phyloP scores from a whole-genome alignment of 257 asterid species.

The Osmanthus fragrans region DNA sequence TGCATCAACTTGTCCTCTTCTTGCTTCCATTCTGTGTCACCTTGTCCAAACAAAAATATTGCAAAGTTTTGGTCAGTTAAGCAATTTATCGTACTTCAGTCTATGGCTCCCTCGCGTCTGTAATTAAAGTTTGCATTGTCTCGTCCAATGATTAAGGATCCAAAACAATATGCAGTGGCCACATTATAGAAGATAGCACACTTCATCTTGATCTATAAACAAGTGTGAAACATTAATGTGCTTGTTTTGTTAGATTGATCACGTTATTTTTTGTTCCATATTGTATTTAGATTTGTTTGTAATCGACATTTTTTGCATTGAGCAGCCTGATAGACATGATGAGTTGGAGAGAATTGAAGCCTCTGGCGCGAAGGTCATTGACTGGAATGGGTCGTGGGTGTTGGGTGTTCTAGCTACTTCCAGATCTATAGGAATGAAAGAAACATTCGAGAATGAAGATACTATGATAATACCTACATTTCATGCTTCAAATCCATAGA shows the following conservation, averaged over 20 bases:
- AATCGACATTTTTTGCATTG: background rate
- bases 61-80: too few relatives aligned
- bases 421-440: conserved; percentile 63
- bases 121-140: too few relatives aligned
- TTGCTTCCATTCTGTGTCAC: too few relatives aligned
- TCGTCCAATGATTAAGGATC: too few relatives aligned
- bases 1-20: too few relatives aligned
- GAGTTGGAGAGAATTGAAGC: conserved; percentile 18
- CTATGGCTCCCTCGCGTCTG: too few relatives aligned
- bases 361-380: conserved; percentile 63
- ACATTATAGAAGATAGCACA: too few relatives aligned
- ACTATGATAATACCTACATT: background rate
- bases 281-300: background rate
- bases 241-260: background rate
- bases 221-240: background rate
- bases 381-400: conserved; percentile 71
- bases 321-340: conserved; percentile 12
- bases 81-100: too few relatives aligned
- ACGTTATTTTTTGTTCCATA: background rate
- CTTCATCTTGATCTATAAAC: background rate
- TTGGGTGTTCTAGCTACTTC: conserved; percentile 78
- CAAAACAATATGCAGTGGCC: too few relatives aligned
- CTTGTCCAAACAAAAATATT: too few relatives aligned
- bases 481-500: too few relatives aligned
- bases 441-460: background rate